Conservation (phyloP, 2,329 filamentous ascomycete species). For the Claviceps pusilla region DNA sequence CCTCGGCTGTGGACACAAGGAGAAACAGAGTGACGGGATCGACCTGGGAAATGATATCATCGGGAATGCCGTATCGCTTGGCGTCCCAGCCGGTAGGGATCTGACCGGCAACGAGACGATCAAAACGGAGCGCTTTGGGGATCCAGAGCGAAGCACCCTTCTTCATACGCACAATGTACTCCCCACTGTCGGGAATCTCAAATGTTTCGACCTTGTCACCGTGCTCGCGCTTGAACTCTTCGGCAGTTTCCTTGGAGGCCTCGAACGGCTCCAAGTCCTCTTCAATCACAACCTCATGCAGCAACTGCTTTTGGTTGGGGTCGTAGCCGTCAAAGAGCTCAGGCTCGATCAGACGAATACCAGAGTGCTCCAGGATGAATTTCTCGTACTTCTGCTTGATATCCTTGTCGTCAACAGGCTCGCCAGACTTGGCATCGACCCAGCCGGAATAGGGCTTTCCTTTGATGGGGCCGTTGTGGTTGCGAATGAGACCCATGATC, state of each 20-base stretch:
- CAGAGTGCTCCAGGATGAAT: conserved; percentile 86
- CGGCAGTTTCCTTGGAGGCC: conserved; percentile 88
- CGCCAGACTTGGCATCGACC: conserved; percentile 87
- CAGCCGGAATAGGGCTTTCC: conserved; percentile 92
- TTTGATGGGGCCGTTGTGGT: conserved; percentile 92
- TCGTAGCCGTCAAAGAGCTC: conserved; percentile 96
- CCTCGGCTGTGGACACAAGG: conserved; percentile 83
- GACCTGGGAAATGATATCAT: conserved; percentile 95
- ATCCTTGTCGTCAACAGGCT: conserved; percentile 95
- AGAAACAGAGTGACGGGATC: conserved; percentile 93
- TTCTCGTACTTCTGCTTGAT: conserved; percentile 97
- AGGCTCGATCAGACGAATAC: conserved; percentile 93
- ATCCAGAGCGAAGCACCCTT: conserved; percentile 92
- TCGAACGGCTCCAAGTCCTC: conserved; percentile 96
- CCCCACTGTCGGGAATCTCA: conserved; percentile 81
- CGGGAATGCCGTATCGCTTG: conserved; percentile 87
- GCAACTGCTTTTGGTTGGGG: conserved; percentile 93
- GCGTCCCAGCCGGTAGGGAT: conserved; percentile 96
- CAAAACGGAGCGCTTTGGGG: conserved; percentile 91
- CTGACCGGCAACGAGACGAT: conserved; percentile 92
- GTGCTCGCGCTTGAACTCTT: conserved; percentile 94
- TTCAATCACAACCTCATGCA: conserved; percentile 94
- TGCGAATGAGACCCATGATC: conserved; percentile 99
- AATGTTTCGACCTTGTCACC: conserved; percentile 97
- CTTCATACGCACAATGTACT: conserved; percentile 87